phyloP scores from a whole-genome alignment of 1,284 basidiomycete species.

The Peniophora sp. region DNA sequence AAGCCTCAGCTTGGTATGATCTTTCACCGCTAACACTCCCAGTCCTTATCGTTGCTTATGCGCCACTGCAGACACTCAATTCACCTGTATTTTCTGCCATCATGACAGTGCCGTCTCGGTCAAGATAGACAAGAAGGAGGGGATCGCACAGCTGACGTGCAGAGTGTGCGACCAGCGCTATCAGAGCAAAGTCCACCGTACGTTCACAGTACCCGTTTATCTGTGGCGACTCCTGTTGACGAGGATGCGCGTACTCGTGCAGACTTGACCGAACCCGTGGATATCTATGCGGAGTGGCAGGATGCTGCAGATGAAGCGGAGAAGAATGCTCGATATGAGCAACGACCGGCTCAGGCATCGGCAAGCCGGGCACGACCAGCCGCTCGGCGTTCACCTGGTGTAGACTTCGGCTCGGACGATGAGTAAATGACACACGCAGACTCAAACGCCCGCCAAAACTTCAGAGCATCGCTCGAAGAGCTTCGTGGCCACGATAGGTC shows the following conservation, averaged over 20 bases:
- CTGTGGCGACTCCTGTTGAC: conserved; percentile 7
- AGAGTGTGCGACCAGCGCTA: conserved; percentile 77
- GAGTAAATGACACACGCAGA: conserved; percentile 19
- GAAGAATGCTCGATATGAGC: conserved; percentile 39
- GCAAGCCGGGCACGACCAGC: conserved; percentile 40
- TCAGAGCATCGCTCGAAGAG: too few species aligned
- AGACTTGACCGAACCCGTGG: conserved; percentile 84
- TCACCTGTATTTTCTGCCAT: conserved; percentile 86
- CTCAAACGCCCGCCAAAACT: too few species aligned
- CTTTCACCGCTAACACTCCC: not conserved
- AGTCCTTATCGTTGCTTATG: not conserved
- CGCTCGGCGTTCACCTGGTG: conserved; percentile 19
- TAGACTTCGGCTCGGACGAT: conserved; percentile 32
- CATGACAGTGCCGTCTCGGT: conserved; percentile 87
- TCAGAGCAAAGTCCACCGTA: conserved; percentile 80
- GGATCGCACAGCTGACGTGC: conserved; percentile 68
- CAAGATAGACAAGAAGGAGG: conserved; percentile 78
- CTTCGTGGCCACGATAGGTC: not conserved
- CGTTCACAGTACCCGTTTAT: conserved; percentile 23
- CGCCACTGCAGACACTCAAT: conserved; percentile 53
- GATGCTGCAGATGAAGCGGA: conserved; percentile 85
- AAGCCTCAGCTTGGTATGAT: conserved; percentile 64
- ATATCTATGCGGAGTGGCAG: conserved; percentile 90
- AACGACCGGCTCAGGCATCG: conserved; percentile 45
- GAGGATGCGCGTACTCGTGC: not conserved